Base-by-base conservation (phyloP, 1,284 basidiomycete species). In the Pseudozyma thailandica region DNA sequence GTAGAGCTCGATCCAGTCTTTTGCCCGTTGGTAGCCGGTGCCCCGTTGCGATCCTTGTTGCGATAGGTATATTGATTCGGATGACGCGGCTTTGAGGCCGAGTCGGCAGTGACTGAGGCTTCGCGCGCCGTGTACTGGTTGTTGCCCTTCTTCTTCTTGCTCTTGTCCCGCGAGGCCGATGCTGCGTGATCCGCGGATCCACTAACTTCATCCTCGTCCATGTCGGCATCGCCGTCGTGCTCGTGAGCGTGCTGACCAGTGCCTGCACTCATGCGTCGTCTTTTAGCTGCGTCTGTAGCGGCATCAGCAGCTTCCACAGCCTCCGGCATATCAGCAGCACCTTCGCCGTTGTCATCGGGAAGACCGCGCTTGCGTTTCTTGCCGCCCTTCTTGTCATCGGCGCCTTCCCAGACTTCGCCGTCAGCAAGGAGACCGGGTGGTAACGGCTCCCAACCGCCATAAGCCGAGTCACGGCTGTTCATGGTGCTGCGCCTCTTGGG, bases 381-480 rank as follows among this genome's bases (percentile, higher is more conserved):
- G 48, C 57, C 56, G 16, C 57, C 59, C 27, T 57, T 61, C n/a
- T 33, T 48, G 45, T 73, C 69, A 15, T 64, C 72, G 6, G 90
- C 82, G 21, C 60, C 74, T 12, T 78, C 77, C 72, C 73, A 73
- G 27, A 77, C 72, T 16, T 80, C 81, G 45, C 74, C 74, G 23
- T 78, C 76, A 26, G 74, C 74, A n/a, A 80, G 74, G 26, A 78
- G 72, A 27, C 74, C 75, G 1, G 80, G 73, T 13, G 85, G 85
- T 43, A 87, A 85, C 65, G 90, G 91, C 82, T 94, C 92, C 81
- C 81, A 82, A 80, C 96, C 94, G 80, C 96, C 93, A 82, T 95
- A 96, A 4, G 91, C 92, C 7, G 94, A 92, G 80, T 96, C 94
- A 58, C 94, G 87, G 79, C 92, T 94, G 83, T 98, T 98, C 93